Conservation (phyloP, 2,329 filamentous ascomycete genomes). For the Atkinsonella hypoxylon region DNA sequence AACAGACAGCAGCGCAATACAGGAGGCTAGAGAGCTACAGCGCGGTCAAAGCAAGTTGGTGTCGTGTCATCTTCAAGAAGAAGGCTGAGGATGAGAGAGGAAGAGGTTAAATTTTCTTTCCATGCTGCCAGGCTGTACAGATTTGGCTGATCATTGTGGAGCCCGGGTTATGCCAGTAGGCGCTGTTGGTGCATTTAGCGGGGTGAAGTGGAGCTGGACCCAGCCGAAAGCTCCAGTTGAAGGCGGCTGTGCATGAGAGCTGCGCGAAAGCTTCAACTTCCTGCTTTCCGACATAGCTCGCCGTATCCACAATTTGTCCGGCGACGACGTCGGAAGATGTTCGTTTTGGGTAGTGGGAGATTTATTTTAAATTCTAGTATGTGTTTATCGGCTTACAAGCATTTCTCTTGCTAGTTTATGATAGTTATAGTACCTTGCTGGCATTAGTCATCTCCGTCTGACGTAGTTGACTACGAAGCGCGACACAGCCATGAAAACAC, state of each 20-base stretch:
- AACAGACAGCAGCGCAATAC: constrained; percentile 14
- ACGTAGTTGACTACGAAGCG: neutral
- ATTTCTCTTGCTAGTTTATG: neutral
- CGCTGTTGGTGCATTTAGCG: constrained; percentile 7
- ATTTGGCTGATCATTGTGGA: neutral
- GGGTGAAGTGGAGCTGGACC: constrained; percentile 4
- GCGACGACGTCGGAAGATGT: neutral
- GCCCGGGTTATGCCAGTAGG: constrained; percentile 11
- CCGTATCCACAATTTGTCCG: neutral
- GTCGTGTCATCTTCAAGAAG: constrained; percentile 21
- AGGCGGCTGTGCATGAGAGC: neutral
- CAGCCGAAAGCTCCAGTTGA: neutral
- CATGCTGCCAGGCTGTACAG: constrained; percentile 3
- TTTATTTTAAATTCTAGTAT: neutral
- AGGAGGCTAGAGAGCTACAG: constrained; percentile 11
- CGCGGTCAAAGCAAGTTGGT: constrained; percentile 21
- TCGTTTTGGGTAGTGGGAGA: neutral
- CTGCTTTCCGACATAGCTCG: neutral
- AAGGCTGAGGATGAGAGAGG: constrained; percentile 5
- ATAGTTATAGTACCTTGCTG: neutral
- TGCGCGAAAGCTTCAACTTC: constrained; percentile 2
- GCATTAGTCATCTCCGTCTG: neutral
- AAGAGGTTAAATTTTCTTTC: constrained; percentile 2
- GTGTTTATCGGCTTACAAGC: neutral
- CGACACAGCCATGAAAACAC: constrained; percentile 28